These are phyloP conservation scores for Aureobasidium leucospermi DNA, from an alignment of 2,329 filamentous ascomycete genomes.

Conservation along the genomic window DNA sequence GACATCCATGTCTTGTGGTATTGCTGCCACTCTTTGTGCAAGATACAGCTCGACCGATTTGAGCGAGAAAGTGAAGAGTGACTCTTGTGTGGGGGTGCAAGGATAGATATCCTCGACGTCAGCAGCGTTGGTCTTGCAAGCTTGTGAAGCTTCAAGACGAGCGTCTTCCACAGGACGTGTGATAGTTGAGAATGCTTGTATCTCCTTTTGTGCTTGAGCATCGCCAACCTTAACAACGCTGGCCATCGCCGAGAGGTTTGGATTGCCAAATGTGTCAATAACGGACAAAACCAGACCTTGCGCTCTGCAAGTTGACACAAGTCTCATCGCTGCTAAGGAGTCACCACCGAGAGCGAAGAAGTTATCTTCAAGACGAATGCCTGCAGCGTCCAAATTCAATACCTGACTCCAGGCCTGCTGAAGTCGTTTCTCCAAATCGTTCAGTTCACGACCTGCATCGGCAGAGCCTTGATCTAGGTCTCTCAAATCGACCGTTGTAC, in stretches of 20 bases:
- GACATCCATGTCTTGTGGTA: constrained; percentile 27
- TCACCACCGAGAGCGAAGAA: constrained; percentile 43
- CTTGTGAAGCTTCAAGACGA: constrained; percentile 30
- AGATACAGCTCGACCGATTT: constrained; percentile 32
- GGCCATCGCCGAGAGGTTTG: constrained; percentile 41
- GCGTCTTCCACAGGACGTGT: constrained; percentile 20
- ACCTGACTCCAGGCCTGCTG: constrained; percentile 8
- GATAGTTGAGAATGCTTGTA: constrained; percentile 28
- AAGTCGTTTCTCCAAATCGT: constrained; percentile 14
- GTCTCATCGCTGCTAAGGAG: constrained; percentile 39
- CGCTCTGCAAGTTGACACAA: constrained; percentile 33
- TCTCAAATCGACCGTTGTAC: constrained; percentile 15
- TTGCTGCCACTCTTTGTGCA: constrained; percentile 29
- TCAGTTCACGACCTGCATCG: constrained; percentile 34
- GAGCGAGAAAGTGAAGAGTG: constrained; percentile 30
- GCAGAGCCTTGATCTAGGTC: constrained; percentile 15
- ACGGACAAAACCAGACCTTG: constrained; percentile 34
- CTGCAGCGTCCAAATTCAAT: constrained; percentile 5
- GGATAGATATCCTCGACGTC: constrained; percentile 34
- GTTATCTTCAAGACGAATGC: constrained; percentile 32
- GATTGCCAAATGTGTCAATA: constrained; percentile 36
- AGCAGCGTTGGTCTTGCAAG: constrained; percentile 23
- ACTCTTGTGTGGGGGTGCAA: constrained; percentile 37
- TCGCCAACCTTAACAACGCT: constrained; percentile 24
- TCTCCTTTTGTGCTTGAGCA: constrained; percentile 21